A percentile compares a stretch with the other conserved stretches of the same genome.
Conservation (phyloP, 2,329 filamentous ascomycete species). For the Lomentospora prolificans region DNA sequence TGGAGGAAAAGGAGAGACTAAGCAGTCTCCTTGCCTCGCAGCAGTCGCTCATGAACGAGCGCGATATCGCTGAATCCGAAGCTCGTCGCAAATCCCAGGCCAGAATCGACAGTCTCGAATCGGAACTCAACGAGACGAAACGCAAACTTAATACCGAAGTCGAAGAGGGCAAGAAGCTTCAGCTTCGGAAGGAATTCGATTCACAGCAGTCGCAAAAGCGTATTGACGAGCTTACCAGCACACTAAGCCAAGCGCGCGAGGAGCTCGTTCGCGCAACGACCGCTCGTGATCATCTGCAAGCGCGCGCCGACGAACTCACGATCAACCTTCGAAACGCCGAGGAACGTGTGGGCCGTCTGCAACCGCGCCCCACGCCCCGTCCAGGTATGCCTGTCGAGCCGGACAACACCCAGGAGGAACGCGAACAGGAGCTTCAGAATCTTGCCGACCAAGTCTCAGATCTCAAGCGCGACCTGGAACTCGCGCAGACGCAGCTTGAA, state of each 20-base stretch:
- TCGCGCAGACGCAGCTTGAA: constrained; percentile 71
- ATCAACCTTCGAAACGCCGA: constrained; percentile 84
- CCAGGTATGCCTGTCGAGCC: constrained; percentile 27
- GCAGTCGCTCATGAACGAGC: constrained; percentile 85
- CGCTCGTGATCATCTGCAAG: constrained; percentile 78
- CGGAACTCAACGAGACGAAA: constrained; percentile 68
- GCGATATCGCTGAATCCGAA: constrained; percentile 76
- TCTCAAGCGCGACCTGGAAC: constrained; percentile 76
- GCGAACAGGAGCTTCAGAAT: constrained; percentile 62
- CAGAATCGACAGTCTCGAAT: constrained; percentile 68
- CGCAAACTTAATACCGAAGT: constrained; percentile 73
- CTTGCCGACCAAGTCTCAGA: constrained; percentile 76
- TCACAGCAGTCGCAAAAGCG: constrained; percentile 79
- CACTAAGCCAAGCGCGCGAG: constrained; percentile 70
- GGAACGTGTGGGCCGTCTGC: constrained; percentile 72
- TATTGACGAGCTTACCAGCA: constrained; percentile 82
- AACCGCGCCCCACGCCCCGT: constrained; percentile 64
- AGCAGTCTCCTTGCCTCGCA: constrained; percentile 76
- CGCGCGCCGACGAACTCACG: constrained; percentile 77
- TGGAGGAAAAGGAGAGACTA: constrained; percentile 75
- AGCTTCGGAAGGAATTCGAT: constrained; percentile 82
- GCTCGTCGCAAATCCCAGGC: constrained; percentile 67
- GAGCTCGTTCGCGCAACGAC: constrained; percentile 82
- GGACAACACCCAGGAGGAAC: constrained; percentile 34
- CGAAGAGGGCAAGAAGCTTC: constrained; percentile 74